These are phyloP conservation scores for Camillea tinctor DNA, from an alignment of 2,329 filamentous ascomycete genomes.

Conservation along the genomic window DNA sequence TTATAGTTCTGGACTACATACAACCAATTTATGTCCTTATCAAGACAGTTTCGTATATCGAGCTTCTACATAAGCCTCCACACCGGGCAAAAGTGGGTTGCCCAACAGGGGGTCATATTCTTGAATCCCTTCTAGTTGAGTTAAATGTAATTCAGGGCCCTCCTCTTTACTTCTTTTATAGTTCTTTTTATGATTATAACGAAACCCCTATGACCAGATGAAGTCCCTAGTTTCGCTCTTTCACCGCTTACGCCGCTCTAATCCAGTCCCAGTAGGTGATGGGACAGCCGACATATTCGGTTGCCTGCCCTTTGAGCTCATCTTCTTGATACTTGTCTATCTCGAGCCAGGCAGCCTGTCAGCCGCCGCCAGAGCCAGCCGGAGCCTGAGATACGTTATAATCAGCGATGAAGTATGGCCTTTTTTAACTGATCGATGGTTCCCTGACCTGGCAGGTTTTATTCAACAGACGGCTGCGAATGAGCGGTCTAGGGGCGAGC, in stretches of 20 bases:
- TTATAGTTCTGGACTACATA: too few species aligned
- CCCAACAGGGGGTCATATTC: too few species aligned
- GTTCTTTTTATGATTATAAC: neutral
- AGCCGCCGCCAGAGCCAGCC: slow-evolving; percentile 21
- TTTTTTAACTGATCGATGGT: slow-evolving; percentile 28
- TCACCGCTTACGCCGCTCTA: neutral
- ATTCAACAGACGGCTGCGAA: slow-evolving; percentile 16
- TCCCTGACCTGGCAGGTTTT: slow-evolving; percentile 25
- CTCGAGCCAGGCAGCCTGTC: slow-evolving; percentile 26
- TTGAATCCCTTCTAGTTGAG: too few species aligned
- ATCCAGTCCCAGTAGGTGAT: neutral
- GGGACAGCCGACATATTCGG: slow-evolving; percentile 22
- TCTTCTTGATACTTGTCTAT: slow-evolving; percentile 24
- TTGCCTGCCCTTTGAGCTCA: slow-evolving; percentile 31
- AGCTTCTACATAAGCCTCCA: too few species aligned
- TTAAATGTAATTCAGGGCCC: too few species aligned
- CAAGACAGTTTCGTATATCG: too few species aligned
- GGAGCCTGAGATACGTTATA: slow-evolving; percentile 25
- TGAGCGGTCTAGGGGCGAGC: slow-evolving; percentile 15
- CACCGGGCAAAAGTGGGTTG: too few species aligned
- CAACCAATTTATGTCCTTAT: too few species aligned
- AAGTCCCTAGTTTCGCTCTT: neutral
- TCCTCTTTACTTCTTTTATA: neutral
- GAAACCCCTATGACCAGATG: neutral
- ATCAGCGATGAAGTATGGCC: slow-evolving; percentile 32